Evolutionary conservation across 2,329 filamentous ascomycete species (phyloP), one percentile per base, ranked within the genome.

Genomic region (Colletotrichum orbiculare): DNA sequence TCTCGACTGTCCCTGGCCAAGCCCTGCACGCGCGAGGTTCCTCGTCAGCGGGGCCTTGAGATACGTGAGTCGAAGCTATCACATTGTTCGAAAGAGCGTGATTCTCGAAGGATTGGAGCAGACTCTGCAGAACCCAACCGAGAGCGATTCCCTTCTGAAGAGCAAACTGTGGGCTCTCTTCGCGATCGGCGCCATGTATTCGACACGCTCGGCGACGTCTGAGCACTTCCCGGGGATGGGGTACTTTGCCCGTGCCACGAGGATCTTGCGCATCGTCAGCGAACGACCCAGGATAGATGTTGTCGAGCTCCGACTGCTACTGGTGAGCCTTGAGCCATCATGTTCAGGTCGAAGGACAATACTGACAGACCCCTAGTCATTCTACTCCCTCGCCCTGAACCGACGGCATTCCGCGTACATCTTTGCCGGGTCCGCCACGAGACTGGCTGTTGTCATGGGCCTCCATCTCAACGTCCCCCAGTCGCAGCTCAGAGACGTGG

Each of bases 151-250:
- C 0, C 65, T 81, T 0, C 63, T 74, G 0, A 75, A 73, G 11
- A 79, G 78, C 66, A 82, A 82, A 49, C 60, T 83, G 0, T 81
- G 78, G 73, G 79, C 78, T 0, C 48, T 83, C 3, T 81, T 83
- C 64, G 81, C 81, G 0, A 73, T 83, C 6, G 81, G 81, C 0
- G 80, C 83, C 62, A 76, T 80, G 38, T 83, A 82, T 37, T 81
- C 81, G 0, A 77, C 76, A 0, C 72, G 79, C n/a, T 75, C 76
- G 3, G 75, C 76, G 2, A 62, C 62, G 2, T 71, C 74, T 0
- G 74, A 74, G 8, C 68, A 71, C 1, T 81, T 82, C 54, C 82
- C 81, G 1, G 82, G 82, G 0, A 70, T 82, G 55, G 65, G 68
- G 0, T 83, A 82, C 47, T 84, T 81, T 69, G 75, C 76, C 0